Base-by-base conservation (phyloP, 768 basidiomycete species). In the Calocybe cyanea region DNA sequence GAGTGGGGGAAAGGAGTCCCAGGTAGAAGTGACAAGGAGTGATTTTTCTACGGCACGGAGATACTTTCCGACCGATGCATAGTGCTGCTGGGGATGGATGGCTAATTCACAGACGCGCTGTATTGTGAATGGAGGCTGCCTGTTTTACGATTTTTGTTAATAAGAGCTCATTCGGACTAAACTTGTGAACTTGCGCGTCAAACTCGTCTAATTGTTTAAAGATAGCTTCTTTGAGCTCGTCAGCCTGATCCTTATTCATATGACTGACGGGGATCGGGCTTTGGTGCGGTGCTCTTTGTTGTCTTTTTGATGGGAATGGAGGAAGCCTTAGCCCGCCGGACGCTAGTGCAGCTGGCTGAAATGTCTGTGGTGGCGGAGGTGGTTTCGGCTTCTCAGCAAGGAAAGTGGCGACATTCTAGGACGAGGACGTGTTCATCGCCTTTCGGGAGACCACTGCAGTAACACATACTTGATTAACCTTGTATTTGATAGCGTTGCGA, bases 31-130 rank as follows among this genome's bases (percentile, higher is more conserved):
- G 40, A 95, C 90, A 17, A 89, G 82, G 17, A 91, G 69, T 10
- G 85, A 72, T 59, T 85, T 87, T 57, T 92, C 88, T 10, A 94
- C 70, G 2, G 92, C 92, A 2, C 92, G 86, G 31, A 92, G 76
- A 61, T 92, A 94, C 66, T 94, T 95, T 35, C 91, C 88, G 13
- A 89, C 68, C 21, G 78, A 76, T 36, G 72, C 81, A 74, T 94
- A 93, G 54, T 90, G 77, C 37, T 75, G 70, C 52, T 71, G 73
- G 4, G 91, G 90, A 33, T 75, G 64, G 10, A 86, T 54, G 52
- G 83, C 81, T 19, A 95, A 80, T 59, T 94, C 92, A 60, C 87
- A 89, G 10, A 93, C 69, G 35, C 92, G 82, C 64, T 95, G 92
- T 44, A 94, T 86, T 7, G 92, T 93, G 62, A 94, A 95, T 2